Evolutionary conservation across 306 rosid genomes (phyloP).

Genomic region (Styphnolobium japonicum): DNA sequence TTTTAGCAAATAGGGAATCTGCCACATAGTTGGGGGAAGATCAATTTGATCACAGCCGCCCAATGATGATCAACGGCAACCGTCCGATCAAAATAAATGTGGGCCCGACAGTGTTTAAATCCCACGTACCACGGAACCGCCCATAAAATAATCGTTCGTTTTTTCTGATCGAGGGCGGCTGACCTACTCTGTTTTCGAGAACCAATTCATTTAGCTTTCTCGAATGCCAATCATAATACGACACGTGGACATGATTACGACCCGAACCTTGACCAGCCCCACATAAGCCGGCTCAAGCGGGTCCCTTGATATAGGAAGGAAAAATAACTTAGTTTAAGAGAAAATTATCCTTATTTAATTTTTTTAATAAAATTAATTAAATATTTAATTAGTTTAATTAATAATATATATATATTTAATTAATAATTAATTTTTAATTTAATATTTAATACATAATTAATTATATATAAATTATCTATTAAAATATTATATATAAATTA

Average conservation of each 20-base stretch:
- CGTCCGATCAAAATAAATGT: background rate
- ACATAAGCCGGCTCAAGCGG: slow-evolving; percentile 35
- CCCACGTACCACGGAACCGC: slow-evolving; percentile 44
- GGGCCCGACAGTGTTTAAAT: slow-evolving; percentile 12
- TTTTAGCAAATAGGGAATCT: background rate
- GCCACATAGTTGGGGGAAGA: background rate
- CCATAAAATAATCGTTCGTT: background rate
- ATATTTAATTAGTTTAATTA: too few species aligned
- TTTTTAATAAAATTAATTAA: too few species aligned
- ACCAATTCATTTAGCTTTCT: slow-evolving; percentile 39
- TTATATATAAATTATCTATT: too few species aligned
- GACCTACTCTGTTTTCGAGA: slow-evolving; percentile 47
- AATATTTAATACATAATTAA: too few species aligned
- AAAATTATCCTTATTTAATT: too few species aligned
- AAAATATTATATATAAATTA: too few species aligned
- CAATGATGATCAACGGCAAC: background rate
- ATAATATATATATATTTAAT: too few species aligned
- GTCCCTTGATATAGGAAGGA: slow-evolving; percentile 13
- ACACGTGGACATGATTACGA: slow-evolving; percentile 27
- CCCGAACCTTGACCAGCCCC: slow-evolving; percentile 12
- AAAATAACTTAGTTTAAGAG: too few species aligned
- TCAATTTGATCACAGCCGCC: background rate
- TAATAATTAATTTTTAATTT: too few species aligned
- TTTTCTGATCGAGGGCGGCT: slow-evolving; percentile 52
- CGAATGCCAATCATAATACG: rapidly evolving